Evolutionary conservation across 306 rosid species (phyloP).

Genomic region (Glycine latifolia): DNA sequence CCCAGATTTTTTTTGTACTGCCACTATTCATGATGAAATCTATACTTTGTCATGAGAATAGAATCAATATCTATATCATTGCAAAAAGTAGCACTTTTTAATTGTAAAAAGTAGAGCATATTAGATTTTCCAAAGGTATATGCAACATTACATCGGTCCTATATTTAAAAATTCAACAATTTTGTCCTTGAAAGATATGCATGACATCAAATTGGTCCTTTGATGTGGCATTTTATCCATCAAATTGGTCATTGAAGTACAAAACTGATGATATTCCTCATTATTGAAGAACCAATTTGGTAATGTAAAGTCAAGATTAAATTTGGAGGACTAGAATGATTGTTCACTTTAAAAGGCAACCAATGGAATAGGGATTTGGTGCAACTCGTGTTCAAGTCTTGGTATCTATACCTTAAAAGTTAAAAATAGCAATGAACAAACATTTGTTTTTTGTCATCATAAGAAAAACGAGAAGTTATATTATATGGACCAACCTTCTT

Average conservation of each 20-base stretch:
- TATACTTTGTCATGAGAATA: constrained; percentile 15
- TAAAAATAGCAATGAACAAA: background rate
- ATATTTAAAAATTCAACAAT: background rate
- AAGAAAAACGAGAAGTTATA: background rate
- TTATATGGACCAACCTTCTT: constrained; percentile 71
- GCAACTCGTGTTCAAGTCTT: too few relatives aligned
- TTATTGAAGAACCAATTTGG: constrained; percentile 15
- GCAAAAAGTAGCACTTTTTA: constrained; percentile 21
- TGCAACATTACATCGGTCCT: background rate
- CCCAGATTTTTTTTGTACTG: background rate
- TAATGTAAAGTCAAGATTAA: constrained; percentile 3
- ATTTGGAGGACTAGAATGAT: constrained; percentile 25
- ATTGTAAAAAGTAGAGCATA: background rate
- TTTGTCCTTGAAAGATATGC: background rate
- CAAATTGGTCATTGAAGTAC: constrained; percentile 26
- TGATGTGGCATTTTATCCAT: too few relatives aligned
- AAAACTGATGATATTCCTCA: constrained; percentile 1
- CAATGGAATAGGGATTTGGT: background rate
- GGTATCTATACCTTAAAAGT: background rate
- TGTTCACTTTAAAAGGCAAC: background rate
- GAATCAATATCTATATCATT: constrained; percentile 6
- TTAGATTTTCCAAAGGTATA: constrained; percentile 20
- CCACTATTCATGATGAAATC: constrained; percentile 9
- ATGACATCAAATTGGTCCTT: constrained; percentile 13
- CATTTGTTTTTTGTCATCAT: constrained; percentile 1